Base-by-base conservation (phyloP, 257 asterid species). In the Gentiana straminea region DNA sequence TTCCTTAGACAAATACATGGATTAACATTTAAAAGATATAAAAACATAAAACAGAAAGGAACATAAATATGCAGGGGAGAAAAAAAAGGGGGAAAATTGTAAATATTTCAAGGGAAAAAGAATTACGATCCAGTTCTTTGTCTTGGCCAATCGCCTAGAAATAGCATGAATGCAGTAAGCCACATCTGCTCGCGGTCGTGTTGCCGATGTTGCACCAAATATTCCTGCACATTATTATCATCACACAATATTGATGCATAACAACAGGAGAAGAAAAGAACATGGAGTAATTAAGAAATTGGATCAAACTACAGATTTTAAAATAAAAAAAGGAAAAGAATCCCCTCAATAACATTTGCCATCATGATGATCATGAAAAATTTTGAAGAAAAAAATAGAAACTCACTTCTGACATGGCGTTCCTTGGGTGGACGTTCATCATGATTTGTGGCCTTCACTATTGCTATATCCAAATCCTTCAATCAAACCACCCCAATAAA, bases 371-470 rank as follows among this genome's bases (percentile, higher is more conserved):
- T 8, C 5, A 39, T 41, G 9, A 7, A 3, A 41, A 2, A 41
- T 41, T 5, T 2, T 41, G 46, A 5, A 41, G 46, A 10, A 41
- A 10, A 41, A 8, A 0, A 35, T 32, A 37, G n/a, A 47, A 49
- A 70, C 92, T 86, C 74, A 89, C 94, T 79, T 80, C 94, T 80
- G 73, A 89, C 77, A 66, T 89, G 92, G 2, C 94, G 81, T 83
- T 89, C 97, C 60, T 86, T 86, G 2, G 95, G 95, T 24, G 97
- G 92, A n/a, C 77, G 58, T 69, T 89, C 97, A 0, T 75, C 86
- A 54, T 89, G 95, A 64, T 86, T 89, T 58, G 95, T 89, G 54
- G 97, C 94, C 73, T 89, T 89, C 34, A 89, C 94, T 48, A 89
- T 86, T 32, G 97, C 94, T 52, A 86, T 75, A 60, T 89, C 97